These are phyloP conservation scores for Bacterosira constricta DNA, from an alignment of 108 stramenopile species.

Conservation along the genomic window DNA sequence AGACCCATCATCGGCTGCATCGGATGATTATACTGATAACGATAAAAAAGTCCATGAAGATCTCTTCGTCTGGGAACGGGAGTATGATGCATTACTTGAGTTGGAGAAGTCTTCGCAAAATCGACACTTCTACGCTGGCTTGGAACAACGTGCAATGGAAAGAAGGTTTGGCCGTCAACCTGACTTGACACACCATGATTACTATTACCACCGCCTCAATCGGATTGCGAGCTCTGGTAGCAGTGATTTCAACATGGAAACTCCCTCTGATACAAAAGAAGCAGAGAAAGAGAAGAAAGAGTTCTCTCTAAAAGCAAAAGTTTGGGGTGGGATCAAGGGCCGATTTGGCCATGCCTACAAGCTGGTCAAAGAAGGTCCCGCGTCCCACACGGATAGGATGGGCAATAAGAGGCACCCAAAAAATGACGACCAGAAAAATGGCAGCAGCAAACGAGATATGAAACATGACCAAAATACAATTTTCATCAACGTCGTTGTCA, in stretches of 20 bases:
- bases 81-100: slow-evolving; percentile 62
- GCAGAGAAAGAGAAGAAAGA: slow-evolving; percentile 2
- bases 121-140: slow-evolving; percentile 67
- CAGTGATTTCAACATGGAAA: background rate
- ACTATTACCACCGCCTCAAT: slow-evolving; percentile 20
- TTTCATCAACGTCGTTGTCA: slow-evolving; percentile 84
- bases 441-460: slow-evolving; percentile 22
- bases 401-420: slow-evolving; percentile 58
- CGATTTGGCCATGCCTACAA: slow-evolving; percentile 78
- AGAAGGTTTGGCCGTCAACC: slow-evolving; percentile 41
- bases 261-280: no score
- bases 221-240: slow-evolving; percentile 4
- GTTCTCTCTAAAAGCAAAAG: slow-evolving; percentile 34
- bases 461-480: slow-evolving; percentile 55
- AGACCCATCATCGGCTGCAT: background rate
- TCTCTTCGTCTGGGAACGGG: slow-evolving; percentile 1
- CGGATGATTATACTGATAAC: background rate
- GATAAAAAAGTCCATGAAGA: background rate
- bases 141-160: slow-evolving; percentile 47
- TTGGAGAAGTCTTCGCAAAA: slow-evolving; percentile 59
- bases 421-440: slow-evolving; percentile 33
- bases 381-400: slow-evolving; percentile 1
- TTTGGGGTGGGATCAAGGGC: slow-evolving; percentile 55
- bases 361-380: slow-evolving; percentile 77
- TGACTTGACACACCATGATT: slow-evolving; percentile 36